phyloP scores from a whole-genome alignment of 768 basidiomycete genomes.

The Collybia sordida region DNA sequence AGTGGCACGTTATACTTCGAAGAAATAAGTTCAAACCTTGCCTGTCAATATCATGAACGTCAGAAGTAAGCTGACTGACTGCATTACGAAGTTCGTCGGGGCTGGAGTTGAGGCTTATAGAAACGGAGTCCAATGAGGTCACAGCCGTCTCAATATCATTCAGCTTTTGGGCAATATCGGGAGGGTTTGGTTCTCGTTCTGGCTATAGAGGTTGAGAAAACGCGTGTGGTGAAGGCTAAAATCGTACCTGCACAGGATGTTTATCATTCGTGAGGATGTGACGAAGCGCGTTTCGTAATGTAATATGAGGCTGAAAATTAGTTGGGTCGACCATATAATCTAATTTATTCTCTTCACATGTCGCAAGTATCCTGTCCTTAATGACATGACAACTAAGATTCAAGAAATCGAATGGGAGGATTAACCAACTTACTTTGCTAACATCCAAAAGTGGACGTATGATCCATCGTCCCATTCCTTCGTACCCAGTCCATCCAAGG shows the following conservation, averaged over 20 bases:
- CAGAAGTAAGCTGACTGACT: constrained; percentile 32
- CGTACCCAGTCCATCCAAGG: constrained; percentile 43
- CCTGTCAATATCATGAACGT: constrained; percentile 39
- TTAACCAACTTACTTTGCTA: constrained; percentile 51
- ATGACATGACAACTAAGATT: constrained; percentile 6
- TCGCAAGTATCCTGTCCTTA: constrained; percentile 81
- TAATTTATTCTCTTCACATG: constrained; percentile 62
- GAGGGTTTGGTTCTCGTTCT: constrained; percentile 20
- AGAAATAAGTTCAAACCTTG: constrained; percentile 34
- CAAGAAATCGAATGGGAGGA: neutral
- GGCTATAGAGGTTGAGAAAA: constrained; percentile 4
- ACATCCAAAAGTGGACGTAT: constrained; percentile 69
- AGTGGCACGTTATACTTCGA: constrained; percentile 4
- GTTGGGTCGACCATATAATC: constrained; percentile 67
- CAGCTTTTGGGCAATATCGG: constrained; percentile 30
- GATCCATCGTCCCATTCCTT: constrained; percentile 69
- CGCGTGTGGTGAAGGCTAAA: too few relatives aligned
- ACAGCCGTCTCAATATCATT: constrained; percentile 28
- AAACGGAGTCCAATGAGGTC: constrained; percentile 24
- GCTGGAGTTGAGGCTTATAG: constrained; percentile 30
- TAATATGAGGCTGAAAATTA: constrained; percentile 73
- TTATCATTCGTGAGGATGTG: constrained; percentile 20
- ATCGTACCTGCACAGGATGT: too few relatives aligned
- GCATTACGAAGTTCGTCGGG: constrained; percentile 36
- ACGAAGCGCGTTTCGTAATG: constrained; percentile 74